Conservation (phyloP, 805 yeast genomes). For the Crinitomyces ghanaensis region DNA sequence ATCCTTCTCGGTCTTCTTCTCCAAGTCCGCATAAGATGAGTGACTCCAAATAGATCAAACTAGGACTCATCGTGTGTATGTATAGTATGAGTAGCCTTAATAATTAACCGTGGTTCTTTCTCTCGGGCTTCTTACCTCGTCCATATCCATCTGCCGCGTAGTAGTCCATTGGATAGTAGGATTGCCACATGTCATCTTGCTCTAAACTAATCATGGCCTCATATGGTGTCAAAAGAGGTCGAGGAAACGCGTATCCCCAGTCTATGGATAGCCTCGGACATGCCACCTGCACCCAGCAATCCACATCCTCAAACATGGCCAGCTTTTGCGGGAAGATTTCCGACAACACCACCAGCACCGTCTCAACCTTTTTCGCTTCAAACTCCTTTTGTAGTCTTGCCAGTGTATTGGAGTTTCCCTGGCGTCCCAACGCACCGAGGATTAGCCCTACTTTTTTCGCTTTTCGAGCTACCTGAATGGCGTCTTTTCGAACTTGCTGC, state of each 20-base stretch:
- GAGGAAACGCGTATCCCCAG: constrained; percentile 96
- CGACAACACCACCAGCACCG: constrained; percentile 72
- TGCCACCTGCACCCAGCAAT: constrained; percentile 94
- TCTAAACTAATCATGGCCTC: constrained; percentile 87
- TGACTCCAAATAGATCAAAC: too few species aligned
- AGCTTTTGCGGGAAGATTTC: constrained; percentile 91
- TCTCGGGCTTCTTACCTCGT: constrained; percentile 58
- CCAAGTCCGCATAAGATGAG: too few species aligned
- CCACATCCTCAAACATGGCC: constrained; percentile 85
- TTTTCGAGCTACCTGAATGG: constrained; percentile 48
- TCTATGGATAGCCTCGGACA: constrained; percentile 94
- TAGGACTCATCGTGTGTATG: too few species aligned
- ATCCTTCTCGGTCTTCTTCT: too few species aligned
- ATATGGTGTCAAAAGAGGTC: constrained; percentile 88
- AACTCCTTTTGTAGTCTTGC: constrained; percentile 50
- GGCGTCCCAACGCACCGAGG: constrained; percentile 90
- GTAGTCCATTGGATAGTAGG: constrained; percentile 85
- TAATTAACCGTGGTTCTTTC: background rate
- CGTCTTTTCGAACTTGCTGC: constrained; percentile 61
- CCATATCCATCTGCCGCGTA: constrained; percentile 87
- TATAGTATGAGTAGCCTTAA: background rate
- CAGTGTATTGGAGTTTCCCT: constrained; percentile 76
- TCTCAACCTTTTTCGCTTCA: constrained; percentile 43
- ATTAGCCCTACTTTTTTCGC: constrained; percentile 72
- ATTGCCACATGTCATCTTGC: constrained; percentile 52